Evolutionary conservation across 1,139 yeast species (phyloP), one percentile per base, ranked within the genome.

Genomic region (Candida tropicalis): DNA sequence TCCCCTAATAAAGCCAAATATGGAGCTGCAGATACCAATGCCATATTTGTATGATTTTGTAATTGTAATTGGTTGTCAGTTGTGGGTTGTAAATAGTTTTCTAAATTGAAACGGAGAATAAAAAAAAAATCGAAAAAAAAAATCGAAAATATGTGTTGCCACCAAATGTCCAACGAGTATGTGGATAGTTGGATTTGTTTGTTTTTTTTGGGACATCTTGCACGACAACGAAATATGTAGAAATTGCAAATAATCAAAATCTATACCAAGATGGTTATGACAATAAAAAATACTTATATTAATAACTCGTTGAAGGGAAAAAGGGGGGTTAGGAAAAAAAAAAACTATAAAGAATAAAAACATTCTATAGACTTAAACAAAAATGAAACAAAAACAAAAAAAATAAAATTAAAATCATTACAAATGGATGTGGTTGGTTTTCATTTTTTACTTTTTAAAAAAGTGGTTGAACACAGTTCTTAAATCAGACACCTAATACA

Each of bases 1-100:
- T 95, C 99, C 51, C 82, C 81, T 59, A 93, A 77, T 54, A 93
- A 79, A 37, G 98, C 96, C 67, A 93, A 77, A 57, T 86, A 87
- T 33, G 97, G 96, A 33, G 96, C 89, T 44, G 97, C 96, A 41
- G 90, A 81, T 32, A 84, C 83, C 50, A 77, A 68, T 39, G 86
- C 82, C 84, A 82, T 81, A 38, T 13, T 56, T 22, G 6, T n/a
- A 11, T 29, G 18, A 11, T 28, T 37, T 22, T 18, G 35, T 22
- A 13, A 12, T 17, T 15, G 23, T n/a, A 18, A 27, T 9, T 11
- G 25, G 6, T 5, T 7, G 5, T 17, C 20, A 11, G 15, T 12
- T 15, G 10, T 15, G 8, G 11, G 16, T 13, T 17, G 12, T 16
- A 17, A 35, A 11, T 9, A 20, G 16, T 36, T 16, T 12, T 6